phyloP scores from a whole-genome alignment of 345 rosid species.

The Eucalyptus leucophloia region DNA sequence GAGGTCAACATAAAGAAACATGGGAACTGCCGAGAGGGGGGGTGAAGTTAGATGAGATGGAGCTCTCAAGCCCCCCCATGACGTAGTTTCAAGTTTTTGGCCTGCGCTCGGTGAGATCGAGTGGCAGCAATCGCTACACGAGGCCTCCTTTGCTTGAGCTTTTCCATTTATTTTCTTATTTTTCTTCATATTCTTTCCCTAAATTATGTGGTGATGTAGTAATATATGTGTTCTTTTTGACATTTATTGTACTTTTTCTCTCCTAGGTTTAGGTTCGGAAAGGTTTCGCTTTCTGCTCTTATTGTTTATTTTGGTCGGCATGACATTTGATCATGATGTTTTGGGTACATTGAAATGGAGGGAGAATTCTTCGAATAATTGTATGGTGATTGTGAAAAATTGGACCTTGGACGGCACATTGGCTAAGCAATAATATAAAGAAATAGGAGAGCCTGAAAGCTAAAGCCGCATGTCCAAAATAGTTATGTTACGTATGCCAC shows the following conservation, averaged over 20 bases:
- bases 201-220: not conserved
- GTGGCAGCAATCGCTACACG: not conserved
- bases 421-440: not conserved
- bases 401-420: not conserved
- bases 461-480: not conserved
- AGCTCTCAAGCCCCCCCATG: conserved; percentile 39
- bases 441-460: not conserved
- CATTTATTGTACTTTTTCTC: not conserved
- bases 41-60: conserved; percentile 22
- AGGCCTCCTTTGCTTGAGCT: not conserved
- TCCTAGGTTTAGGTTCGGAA: not conserved
- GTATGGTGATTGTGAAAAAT: not conserved
- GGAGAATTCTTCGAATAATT: not conserved
- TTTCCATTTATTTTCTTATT: not conserved
- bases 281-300: not conserved
- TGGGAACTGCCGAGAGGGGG: conserved; percentile 1
- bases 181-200: not conserved
- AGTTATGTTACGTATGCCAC: not conserved
- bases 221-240: not conserved
- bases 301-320: not conserved
- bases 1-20: not conserved
- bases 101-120: not conserved
- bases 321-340: not conserved
- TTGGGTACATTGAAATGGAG: not conserved
- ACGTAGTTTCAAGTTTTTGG: not conserved